phyloP scores from a whole-genome alignment of 805 yeast genomes.

The Nakazawaea wickerhamii region DNA sequence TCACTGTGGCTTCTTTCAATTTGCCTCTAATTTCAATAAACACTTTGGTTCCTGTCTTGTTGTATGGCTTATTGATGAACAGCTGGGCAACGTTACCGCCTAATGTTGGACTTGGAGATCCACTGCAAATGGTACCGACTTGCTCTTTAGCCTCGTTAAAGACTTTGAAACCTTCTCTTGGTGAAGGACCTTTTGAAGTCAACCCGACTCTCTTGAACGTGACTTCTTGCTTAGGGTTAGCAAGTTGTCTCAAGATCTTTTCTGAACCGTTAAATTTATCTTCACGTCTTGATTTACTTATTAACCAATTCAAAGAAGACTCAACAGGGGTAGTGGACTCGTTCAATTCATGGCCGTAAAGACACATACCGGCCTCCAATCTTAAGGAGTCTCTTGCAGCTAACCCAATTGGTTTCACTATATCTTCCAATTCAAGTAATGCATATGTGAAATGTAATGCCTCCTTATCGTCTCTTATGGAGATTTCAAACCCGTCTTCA shows the following conservation, averaged over 20 bases:
- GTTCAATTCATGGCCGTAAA: constrained; percentile 87
- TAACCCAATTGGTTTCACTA: constrained; percentile 82
- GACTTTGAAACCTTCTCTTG: constrained; percentile 73
- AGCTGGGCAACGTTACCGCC: constrained; percentile 89
- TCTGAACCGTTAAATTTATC: constrained; percentile 71
- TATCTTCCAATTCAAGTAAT: constrained; percentile 45
- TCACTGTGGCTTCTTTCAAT: constrained; percentile 65
- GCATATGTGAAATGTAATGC: constrained; percentile 59
- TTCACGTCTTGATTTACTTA: constrained; percentile 73
- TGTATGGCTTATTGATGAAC: constrained; percentile 64
- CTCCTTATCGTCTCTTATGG: constrained; percentile 53
- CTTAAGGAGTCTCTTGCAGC: constrained; percentile 98
- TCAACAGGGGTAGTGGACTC: constrained; percentile 82
- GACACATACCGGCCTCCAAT: constrained; percentile 97
- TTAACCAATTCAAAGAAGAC: constrained; percentile 84
- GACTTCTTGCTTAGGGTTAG: constrained; percentile 51
- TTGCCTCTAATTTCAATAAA: constrained; percentile 81
- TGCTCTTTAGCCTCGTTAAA: constrained; percentile 45
- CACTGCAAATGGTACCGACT: constrained; percentile 53
- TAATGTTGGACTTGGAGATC: constrained; percentile 55
- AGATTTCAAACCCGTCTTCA: constrained; percentile 95
- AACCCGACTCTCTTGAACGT: constrained; percentile 70
- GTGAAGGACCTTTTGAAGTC: constrained; percentile 80
- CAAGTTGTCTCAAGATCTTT: constrained; percentile 62
- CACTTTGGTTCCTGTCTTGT: constrained; percentile 70